phyloP scores from a whole-genome alignment of 2,329 filamentous ascomycete species.

The Hypoxylon sp. region DNA sequence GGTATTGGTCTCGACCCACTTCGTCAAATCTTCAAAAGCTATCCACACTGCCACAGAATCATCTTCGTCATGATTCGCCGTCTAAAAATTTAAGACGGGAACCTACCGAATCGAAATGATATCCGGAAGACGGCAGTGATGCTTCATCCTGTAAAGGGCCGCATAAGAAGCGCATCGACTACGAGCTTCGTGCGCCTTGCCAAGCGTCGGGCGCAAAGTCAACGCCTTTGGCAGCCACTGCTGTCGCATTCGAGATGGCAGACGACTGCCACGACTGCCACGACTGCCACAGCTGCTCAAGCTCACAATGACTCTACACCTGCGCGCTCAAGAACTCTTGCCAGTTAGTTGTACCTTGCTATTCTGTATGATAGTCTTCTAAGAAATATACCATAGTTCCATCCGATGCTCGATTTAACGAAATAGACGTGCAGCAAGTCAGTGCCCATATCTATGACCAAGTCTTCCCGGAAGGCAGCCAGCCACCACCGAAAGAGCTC shows the following conservation, averaged over 20 bases:
- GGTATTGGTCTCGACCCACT: constrained; percentile 16
- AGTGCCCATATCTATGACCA: constrained; percentile 87
- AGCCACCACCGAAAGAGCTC: constrained; percentile 76
- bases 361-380: constrained; percentile 27
- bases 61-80: constrained; percentile 35
- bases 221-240: constrained; percentile 54
- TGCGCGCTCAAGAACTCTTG: constrained; percentile 54
- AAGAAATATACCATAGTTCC: constrained; percentile 56
- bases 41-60: constrained; percentile 8
- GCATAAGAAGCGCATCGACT: constrained; percentile 59
- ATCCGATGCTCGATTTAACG: constrained; percentile 82
- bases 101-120: constrained; percentile 46
- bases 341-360: constrained; percentile 56
- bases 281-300: constrained; percentile 45
- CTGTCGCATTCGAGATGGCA: constrained; percentile 62
- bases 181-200: constrained; percentile 67
- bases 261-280: constrained; percentile 47
- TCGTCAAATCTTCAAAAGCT: constrained; percentile 30
- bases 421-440: constrained; percentile 94
- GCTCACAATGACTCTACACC: constrained; percentile 36
- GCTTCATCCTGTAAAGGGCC: constrained; percentile 58
- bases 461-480: constrained; percentile 76
- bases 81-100: constrained; percentile 12
- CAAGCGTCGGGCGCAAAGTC: constrained; percentile 62
- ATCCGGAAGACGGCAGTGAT: constrained; percentile 54